Base-by-base conservation (phyloP, 768 basidiomycete genomes). In the Neoboletus brunneissimus region DNA sequence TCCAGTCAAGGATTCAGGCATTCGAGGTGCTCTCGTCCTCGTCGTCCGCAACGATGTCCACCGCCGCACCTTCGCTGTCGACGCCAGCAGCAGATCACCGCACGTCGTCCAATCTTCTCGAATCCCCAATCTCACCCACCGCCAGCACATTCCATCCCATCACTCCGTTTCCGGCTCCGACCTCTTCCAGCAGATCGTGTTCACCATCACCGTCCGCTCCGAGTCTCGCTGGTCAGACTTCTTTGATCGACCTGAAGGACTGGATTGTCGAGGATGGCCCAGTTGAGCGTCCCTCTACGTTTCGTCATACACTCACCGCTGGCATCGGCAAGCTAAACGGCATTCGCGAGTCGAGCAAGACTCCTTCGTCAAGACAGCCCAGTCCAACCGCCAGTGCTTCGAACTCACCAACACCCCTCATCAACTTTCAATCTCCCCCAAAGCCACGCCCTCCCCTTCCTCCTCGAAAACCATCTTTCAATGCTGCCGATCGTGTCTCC, bases 211-310 rank as follows among this genome's bases (percentile, higher is more conserved):
- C 81, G 0, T 76, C 81, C 5, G 56, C 80, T 2, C 76, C 78
- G 12, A 64, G 60, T 37, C 56, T 74, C 31, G 57, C 60, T 43
- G 74, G 78, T 34, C 85, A 81, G 65, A 75, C 83, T 0, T 88
- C 88, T 35, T 74, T 88, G 51, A 81, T 88, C 60, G 87, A 89
- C 71, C 76, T 89, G 55, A 81, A 80, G 55, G 88, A 89, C 68
- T 89, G 87, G 87, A 79, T 87, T 51, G 74, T 87, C 52, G 87
- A 86, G 47, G 84, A 86, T 59, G 83, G 81, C 11, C 77, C 80
- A 23, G 68, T 73, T 6, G 61, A 62, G n/a, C 51, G 42, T 3
- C 58, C 55, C 31, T 58, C 64, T n/a, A 22, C 51, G 10, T 34
- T 52, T 44, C 55, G 27, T 49, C 69, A 49, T 47, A 18, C 60